Evolutionary conservation across 2,329 filamentous ascomycete genomes (phyloP).

Genomic region (Dactylellina cionopaga): DNA sequence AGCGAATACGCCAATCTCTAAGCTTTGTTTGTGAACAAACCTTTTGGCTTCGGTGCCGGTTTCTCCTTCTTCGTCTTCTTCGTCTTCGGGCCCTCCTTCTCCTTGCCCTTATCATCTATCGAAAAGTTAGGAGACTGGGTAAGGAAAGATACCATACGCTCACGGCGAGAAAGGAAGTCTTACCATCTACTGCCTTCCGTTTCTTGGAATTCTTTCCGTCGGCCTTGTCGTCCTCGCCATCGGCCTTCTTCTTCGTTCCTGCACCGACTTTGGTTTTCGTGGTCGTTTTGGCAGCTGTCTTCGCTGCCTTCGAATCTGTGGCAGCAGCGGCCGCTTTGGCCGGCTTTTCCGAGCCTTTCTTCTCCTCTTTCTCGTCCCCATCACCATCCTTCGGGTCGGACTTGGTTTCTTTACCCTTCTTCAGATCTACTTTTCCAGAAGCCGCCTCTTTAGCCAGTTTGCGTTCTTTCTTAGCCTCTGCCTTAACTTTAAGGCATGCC

Average conservation of each 20-base stretch:
- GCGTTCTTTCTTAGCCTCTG: constrained; percentile 76
- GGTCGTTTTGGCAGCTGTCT: constrained; percentile 23
- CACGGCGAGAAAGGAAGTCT: neutral
- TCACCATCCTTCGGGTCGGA: constrained; percentile 58
- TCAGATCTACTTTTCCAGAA: constrained; percentile 61
- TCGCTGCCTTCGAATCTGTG: constrained; percentile 25
- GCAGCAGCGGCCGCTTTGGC: constrained; percentile 61
- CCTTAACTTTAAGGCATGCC: constrained; percentile 84
- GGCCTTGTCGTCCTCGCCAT: constrained; percentile 69
- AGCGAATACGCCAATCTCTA: constrained; percentile 29
- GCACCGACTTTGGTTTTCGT: constrained; percentile 31
- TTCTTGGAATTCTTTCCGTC: constrained; percentile 77
- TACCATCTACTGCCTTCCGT: constrained; percentile 74
- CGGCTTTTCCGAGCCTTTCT: constrained; percentile 54
- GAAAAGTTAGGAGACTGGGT: constrained; percentile 50
- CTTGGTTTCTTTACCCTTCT: constrained; percentile 59
- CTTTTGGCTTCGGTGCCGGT: constrained; percentile 81
- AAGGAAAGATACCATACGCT: neutral
- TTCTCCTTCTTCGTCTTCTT: constrained; percentile 94
- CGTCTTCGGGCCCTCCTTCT: constrained; percentile 78
- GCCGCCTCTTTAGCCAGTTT: constrained; percentile 73
- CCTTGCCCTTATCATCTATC: constrained; percentile 55
- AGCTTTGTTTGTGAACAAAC: constrained; percentile 59
- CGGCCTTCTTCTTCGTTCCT: constrained; percentile 69
- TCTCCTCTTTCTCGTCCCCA: constrained; percentile 61